phyloP scores from a whole-genome alignment of 179 eudicot genomes.

The Silene noctiflora region DNA sequence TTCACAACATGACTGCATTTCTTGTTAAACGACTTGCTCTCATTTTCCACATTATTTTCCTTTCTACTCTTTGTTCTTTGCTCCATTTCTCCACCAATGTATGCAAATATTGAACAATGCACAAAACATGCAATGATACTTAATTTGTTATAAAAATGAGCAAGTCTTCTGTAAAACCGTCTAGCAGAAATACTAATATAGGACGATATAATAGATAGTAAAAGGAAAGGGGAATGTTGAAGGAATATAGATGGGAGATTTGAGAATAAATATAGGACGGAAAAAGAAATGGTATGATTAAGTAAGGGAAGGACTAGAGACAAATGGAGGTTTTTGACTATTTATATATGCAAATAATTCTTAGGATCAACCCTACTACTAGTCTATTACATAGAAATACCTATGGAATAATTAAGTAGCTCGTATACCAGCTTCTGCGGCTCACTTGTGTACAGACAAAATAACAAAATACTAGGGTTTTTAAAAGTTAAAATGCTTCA shows the following conservation, averaged over 20 bases:
- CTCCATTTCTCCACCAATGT: neutral
- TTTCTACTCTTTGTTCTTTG: neutral
- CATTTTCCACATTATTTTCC: conserved; percentile 2
- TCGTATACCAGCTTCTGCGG: neutral
- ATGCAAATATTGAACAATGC: neutral
- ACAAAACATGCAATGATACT: neutral
- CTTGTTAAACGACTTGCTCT: conserved; percentile 40
- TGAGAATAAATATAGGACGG: neutral
- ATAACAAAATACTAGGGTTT: too few species aligned
- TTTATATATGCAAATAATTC: neutral
- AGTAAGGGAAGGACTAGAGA: neutral
- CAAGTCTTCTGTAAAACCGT: too few species aligned
- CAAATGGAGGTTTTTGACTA: neutral
- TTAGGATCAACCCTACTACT: neutral
- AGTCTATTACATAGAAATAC: neutral
- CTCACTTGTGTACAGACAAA: too few species aligned
- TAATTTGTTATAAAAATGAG: neutral
- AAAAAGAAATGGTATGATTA: neutral
- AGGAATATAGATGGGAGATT: conserved; percentile 11
- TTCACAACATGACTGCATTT: conserved; percentile 57
- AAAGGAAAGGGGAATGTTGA: neutral
- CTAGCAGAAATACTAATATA: neutral
- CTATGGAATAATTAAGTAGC: neutral
- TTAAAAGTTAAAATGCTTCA: too few species aligned
- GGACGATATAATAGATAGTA: too few species aligned